Percentiles rank a stretch among this genome's conserved stretches.
Evolutionary conservation across 805 yeast genomes (phyloP).

Genomic region (Candida bentonensis): DNA sequence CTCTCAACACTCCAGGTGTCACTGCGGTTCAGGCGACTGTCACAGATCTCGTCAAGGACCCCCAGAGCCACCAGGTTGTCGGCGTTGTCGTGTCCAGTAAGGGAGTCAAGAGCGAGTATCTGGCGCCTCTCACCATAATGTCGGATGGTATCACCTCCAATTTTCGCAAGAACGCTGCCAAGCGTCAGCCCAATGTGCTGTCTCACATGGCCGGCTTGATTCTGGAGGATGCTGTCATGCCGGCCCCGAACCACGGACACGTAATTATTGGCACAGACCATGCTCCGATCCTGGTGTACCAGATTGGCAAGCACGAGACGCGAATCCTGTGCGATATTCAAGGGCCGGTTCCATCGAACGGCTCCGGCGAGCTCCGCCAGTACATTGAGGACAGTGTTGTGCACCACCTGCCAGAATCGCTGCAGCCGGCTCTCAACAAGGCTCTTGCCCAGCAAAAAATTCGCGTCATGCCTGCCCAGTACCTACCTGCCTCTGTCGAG

Average conservation of each 20-base stretch:
- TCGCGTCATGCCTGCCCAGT: conserved; percentile 90
- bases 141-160: conserved; percentile 94
- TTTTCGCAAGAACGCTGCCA: conserved; percentile 61
- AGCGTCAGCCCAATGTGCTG: conserved; percentile 52
- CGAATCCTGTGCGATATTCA: conserved; percentile 83
- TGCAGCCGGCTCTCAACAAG: conserved; percentile 51
- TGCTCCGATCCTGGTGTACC: conserved; percentile 82
- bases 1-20: conserved; percentile 55
- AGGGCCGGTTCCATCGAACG: conserved; percentile 57
- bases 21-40: conserved; percentile 75
- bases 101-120: conserved; percentile 21
- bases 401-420: conserved; percentile 50
- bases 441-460: conserved; percentile 50
- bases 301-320: conserved; percentile 68
- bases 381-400: conserved; percentile 50
- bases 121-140: conserved; percentile 53
- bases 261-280: conserved; percentile 67
- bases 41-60: conserved; percentile 45
- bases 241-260: conserved; percentile 70
- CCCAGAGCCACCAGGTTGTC: conserved; percentile 37
- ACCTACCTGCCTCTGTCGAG: conserved; percentile 52
- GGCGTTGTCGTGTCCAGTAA: conserved; percentile 45
- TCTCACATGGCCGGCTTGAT: conserved; percentile 83
- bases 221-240: conserved; percentile 60
- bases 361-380: conserved; percentile 38